Percentiles rank a stretch among this genome's conserved stretches.
phyloP scores from a whole-genome alignment of 805 yeast species.

The Priceomyces fermenticarens region DNA sequence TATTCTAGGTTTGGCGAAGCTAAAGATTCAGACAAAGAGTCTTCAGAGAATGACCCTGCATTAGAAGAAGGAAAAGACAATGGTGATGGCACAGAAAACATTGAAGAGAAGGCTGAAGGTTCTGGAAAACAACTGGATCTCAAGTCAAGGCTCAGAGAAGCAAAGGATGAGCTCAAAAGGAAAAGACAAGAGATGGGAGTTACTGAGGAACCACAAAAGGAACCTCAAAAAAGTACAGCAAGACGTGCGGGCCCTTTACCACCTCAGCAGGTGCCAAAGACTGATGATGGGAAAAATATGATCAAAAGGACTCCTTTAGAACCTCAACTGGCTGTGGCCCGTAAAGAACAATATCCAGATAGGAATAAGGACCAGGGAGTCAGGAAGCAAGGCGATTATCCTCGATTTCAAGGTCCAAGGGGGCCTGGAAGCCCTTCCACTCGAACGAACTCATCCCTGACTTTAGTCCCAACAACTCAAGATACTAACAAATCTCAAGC shows the following conservation, averaged over 20 bases:
- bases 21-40: conserved; percentile 4
- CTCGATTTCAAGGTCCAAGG: conserved; percentile 1
- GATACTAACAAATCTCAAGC: neutral
- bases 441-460: conserved; percentile 1
- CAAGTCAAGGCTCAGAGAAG: conserved; percentile 8
- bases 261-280: conserved; percentile 9
- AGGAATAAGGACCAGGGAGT: conserved; percentile 4
- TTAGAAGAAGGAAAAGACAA: neutral
- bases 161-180: conserved; percentile 8
- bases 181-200: neutral
- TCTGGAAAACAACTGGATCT: conserved; percentile 1
- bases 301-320: conserved; percentile 19
- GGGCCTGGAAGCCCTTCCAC: conserved; percentile 5
- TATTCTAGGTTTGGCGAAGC: conserved; percentile 22
- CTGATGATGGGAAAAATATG: conserved; percentile 1
- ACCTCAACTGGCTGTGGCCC: conserved; percentile 16
- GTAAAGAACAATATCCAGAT: conserved; percentile 5
- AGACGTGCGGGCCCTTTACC: conserved; percentile 6
- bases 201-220: neutral
- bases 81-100: neutral
- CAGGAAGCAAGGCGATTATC: conserved; percentile 9
- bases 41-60: neutral
- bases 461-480: conserved; percentile 6
- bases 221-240: neutral
- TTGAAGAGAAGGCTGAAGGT: neutral